Conservation (phyloP, 257 asterid genomes). For the Penstemon newberryi region DNA sequence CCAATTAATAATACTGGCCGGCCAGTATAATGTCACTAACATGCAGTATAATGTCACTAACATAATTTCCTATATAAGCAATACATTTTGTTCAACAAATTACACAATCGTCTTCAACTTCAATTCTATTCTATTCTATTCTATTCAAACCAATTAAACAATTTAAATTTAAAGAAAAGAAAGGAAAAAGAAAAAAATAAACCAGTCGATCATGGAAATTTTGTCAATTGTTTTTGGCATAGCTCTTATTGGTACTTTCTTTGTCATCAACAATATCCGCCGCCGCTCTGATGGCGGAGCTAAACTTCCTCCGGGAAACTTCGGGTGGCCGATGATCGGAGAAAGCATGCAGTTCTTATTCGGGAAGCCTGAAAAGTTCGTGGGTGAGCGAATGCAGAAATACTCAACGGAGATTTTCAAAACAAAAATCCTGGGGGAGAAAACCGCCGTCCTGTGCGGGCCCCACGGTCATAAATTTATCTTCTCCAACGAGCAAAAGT, state of each 20-base stretch:
- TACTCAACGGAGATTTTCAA: slow-evolving; percentile 61
- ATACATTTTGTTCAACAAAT: no score
- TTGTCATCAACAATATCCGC: not conserved
- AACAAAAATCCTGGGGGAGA: slow-evolving; percentile 70
- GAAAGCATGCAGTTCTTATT: slow-evolving; percentile 55
- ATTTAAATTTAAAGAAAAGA: no score
- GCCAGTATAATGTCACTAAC: no score
- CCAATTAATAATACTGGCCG: no score
- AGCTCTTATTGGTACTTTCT: slow-evolving; percentile 25
- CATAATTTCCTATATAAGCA: no score
- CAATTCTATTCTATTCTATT: no score
- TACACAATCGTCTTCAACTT: no score
- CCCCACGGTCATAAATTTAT: slow-evolving; percentile 69
- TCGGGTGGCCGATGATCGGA: slow-evolving; percentile 70
- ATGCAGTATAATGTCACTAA: no score
- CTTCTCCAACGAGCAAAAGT: slow-evolving; percentile 61
- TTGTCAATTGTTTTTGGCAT: slow-evolving; percentile 25
- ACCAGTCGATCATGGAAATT: slow-evolving; percentile 35
- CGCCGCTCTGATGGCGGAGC: slow-evolving; percentile 11
- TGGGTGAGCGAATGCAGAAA: slow-evolving; percentile 52
- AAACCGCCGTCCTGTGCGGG: slow-evolving; percentile 72
- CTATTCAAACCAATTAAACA: no score
- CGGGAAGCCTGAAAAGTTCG: slow-evolving; percentile 64
- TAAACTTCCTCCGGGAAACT: slow-evolving; percentile 73
- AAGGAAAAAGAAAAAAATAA: no score